These are phyloP conservation scores for Tinospora cordifolia DNA, from an alignment of 164 flowering plant genomes.

Conservation along the genomic window DNA sequence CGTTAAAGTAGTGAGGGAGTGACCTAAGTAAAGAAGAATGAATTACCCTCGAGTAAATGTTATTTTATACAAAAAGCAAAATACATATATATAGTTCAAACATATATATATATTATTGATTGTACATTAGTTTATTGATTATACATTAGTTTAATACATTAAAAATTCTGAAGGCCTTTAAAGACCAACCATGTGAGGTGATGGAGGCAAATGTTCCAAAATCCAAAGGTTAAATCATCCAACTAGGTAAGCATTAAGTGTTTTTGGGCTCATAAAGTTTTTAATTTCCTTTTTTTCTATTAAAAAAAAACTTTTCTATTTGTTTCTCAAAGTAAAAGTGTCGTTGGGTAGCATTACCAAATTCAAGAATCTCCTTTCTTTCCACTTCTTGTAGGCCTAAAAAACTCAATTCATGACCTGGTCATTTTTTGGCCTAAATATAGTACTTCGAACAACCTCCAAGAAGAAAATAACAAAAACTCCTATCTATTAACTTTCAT, in stretches of 20 bases:
- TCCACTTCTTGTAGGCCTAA: neutral
- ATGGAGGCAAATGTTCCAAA: neutral
- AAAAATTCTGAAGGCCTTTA: neutral
- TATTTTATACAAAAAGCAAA: too few relatives aligned
- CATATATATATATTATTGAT: too few relatives aligned
- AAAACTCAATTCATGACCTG: neutral
- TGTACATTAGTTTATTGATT: neutral
- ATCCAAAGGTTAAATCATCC: conserved; percentile 2
- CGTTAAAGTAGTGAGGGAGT: too few relatives aligned
- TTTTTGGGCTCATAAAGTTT: conserved; percentile 1
- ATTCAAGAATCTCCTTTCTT: neutral
- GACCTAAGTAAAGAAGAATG: too few relatives aligned
- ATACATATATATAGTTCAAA: too few relatives aligned
- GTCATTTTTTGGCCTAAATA: too few relatives aligned
- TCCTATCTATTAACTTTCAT: too few relatives aligned
- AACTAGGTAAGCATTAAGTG: neutral
- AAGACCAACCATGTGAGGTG: neutral
- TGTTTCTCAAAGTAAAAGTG: neutral
- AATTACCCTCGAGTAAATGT: too few relatives aligned
- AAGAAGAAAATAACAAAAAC: too few relatives aligned
- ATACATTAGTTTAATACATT: neutral
- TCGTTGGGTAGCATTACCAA: conserved; percentile 2
- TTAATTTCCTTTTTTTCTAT: neutral
- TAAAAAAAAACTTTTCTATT: too few relatives aligned
- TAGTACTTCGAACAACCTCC: too few relatives aligned